Percentiles rank a stretch among this genome's conserved stretches.
phyloP scores from a whole-genome alignment of 1,284 basidiomycete genomes.

The Leccinum griseonigrum region DNA sequence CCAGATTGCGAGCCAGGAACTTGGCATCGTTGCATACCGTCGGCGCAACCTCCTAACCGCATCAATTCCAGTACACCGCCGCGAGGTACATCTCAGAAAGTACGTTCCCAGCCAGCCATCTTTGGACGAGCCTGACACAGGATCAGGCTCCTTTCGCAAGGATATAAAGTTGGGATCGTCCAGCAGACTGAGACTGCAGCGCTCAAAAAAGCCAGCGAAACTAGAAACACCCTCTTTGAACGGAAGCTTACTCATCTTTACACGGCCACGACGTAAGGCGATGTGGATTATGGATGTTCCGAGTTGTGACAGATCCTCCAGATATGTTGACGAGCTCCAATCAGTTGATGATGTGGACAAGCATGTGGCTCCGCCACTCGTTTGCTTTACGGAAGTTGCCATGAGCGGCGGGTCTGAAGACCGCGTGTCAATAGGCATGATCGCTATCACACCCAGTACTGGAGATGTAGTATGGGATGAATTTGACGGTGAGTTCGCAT shows the following conservation, averaged over 20 bases:
- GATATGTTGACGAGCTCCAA: constrained; percentile 72
- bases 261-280: constrained; percentile 81
- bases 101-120: constrained; percentile 31
- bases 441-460: constrained; percentile 82
- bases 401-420: constrained; percentile 47
- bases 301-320: constrained; percentile 29
- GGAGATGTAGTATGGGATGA: constrained; percentile 93
- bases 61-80: constrained; percentile 79
- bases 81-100: constrained; percentile 89
- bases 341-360: constrained; percentile 65
- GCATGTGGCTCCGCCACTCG: constrained; percentile 55
- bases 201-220: constrained; percentile 88
- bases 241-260: constrained; percentile 82
- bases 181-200: constrained; percentile 95
- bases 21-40: constrained; percentile 79
- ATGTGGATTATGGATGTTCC: not conserved
- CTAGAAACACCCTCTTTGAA: constrained; percentile 78
- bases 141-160: constrained; percentile 76
- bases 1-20: constrained; percentile 74
- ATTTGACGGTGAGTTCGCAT: constrained; percentile 61
- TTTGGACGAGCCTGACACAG: not conserved
- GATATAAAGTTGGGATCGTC: constrained; percentile 89
- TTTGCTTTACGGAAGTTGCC: constrained; percentile 70
- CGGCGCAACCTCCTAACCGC: constrained; percentile 83
- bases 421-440: constrained; percentile 66